Percentiles rank a stretch among this genome's conserved stretches.
Conservation (phyloP, 2,329 filamentous ascomycete species). For the Microdochium trichocladiopsis region DNA sequence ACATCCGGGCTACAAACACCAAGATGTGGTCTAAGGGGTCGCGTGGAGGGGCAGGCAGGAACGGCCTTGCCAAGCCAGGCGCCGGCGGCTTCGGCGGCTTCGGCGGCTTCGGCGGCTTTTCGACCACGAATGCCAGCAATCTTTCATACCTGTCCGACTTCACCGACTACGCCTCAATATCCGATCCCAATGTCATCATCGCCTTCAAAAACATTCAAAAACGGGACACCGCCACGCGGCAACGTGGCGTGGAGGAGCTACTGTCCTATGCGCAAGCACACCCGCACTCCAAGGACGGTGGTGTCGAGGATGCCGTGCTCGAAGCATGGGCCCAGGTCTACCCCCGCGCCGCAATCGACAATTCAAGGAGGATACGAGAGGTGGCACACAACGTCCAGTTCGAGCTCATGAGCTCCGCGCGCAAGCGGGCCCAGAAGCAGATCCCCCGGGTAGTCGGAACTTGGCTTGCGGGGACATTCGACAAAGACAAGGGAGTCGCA, state of each 20-base stretch:
- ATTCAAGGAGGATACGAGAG: conserved; percentile 79
- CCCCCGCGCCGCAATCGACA: conserved; percentile 84
- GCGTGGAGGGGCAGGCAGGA: too few species aligned
- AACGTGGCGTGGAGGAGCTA: conserved; percentile 84
- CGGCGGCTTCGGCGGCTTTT: conserved; percentile 32
- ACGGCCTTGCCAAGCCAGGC: too few species aligned
- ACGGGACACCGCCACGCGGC: conserved; percentile 87
- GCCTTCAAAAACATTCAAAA: conserved; percentile 90
- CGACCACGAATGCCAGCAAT: conserved; percentile 33
- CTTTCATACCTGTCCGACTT: conserved; percentile 86
- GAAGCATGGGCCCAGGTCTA: conserved; percentile 91
- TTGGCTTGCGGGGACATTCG: conserved; percentile 89
- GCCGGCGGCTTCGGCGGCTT: conserved; percentile 23
- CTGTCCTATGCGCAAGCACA: conserved; percentile 53
- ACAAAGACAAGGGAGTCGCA: conserved; percentile 71
- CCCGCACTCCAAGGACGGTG: conserved; percentile 46
- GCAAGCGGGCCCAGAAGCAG: conserved; percentile 77
- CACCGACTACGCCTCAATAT: conserved; percentile 70
- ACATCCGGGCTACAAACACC: too few species aligned
- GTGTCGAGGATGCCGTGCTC: conserved; percentile 73
- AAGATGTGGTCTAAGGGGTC: too few species aligned
- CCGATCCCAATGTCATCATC: conserved; percentile 75
- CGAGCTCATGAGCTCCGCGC: conserved; percentile 52
- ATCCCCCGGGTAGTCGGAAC: conserved; percentile 72
- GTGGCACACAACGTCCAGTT: conserved; percentile 70